Evolutionary conservation across 768 basidiomycete species (phyloP).

Genomic region (Pluteus cervinus): DNA sequence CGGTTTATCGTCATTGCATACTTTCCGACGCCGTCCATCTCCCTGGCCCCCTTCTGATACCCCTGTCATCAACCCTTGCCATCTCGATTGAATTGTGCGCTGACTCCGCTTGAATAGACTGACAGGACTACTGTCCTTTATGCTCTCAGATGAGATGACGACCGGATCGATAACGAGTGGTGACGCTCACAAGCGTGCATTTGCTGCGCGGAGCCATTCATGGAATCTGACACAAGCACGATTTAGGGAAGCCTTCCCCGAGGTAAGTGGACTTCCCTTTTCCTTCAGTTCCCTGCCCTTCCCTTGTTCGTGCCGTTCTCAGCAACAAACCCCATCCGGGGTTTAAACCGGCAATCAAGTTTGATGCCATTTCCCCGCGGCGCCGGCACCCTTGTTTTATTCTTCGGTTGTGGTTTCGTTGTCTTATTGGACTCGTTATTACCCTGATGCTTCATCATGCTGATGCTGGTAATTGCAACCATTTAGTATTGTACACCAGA

Average conservation of each 20-base stretch:
- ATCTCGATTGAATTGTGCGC: constrained; percentile 7
- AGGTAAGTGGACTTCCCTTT: constrained; percentile 45
- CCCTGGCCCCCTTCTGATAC: too few species aligned
- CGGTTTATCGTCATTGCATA: too few species aligned
- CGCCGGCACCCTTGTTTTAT: not conserved
- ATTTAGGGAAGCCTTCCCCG: constrained; percentile 86
- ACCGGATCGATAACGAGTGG: constrained; percentile 85
- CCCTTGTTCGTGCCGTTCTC: constrained; percentile 7
- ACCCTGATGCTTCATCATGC: constrained; percentile 3
- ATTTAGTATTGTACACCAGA: constrained; percentile 55
- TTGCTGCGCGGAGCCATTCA: constrained; percentile 74
- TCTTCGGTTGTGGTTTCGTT: not conserved
- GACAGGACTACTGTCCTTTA: constrained; percentile 90
- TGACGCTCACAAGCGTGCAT: constrained; percentile 68
- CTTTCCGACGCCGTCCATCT: too few species aligned
- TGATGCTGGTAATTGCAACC: constrained; percentile 4
- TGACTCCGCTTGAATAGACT: constrained; percentile 43
- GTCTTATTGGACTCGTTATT: constrained; percentile 2
- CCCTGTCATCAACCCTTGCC: constrained; percentile 6
- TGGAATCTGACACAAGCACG: constrained; percentile 80
- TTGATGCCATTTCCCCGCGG: constrained; percentile 4
- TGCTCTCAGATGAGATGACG: constrained; percentile 95
- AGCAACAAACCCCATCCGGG: constrained; percentile 4
- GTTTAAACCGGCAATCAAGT: constrained; percentile 1
- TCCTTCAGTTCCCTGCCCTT: constrained; percentile 8